Evolutionary conservation across 2,329 filamentous ascomycete genomes (phyloP).

Genomic region (Curvularia lunata): DNA sequence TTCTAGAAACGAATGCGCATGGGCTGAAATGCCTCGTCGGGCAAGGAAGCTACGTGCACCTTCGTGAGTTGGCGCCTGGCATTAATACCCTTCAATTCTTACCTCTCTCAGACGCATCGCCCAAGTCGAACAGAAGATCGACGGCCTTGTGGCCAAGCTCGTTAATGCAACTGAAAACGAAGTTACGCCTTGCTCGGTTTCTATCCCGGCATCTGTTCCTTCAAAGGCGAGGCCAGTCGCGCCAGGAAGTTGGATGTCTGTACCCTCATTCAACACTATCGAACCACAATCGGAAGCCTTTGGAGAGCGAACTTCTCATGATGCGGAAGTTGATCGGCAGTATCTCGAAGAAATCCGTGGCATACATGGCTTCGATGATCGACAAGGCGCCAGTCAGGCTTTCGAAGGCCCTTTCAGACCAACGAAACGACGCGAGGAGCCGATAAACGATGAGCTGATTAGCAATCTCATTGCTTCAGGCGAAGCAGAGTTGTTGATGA

Average conservation of each 20-base stretch:
- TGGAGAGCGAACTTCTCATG: conserved; percentile 12
- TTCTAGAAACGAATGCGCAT: conserved; percentile 38
- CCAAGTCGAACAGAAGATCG: conserved; percentile 47
- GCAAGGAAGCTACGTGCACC: conserved; percentile 38
- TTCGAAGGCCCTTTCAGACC: conserved; percentile 26
- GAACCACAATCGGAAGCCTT: conserved; percentile 9
- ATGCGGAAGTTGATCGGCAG: conserved; percentile 28
- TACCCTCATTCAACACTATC: conserved; percentile 30
- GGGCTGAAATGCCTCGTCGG: conserved; percentile 41
- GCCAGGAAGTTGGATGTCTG: conserved; percentile 39
- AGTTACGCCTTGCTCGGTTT: background rate
- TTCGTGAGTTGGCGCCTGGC: conserved; percentile 35
- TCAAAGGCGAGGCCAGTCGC: conserved; percentile 6
- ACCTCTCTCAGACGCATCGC: conserved; percentile 36
- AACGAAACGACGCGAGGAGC: conserved; percentile 26
- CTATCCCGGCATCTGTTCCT: background rate
- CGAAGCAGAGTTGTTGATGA: conserved; percentile 36
- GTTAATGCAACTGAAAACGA: conserved; percentile 21
- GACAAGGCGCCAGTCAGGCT: conserved; percentile 15
- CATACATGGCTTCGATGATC: conserved; percentile 35
- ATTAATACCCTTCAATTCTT: background rate
- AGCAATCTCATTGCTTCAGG: conserved; percentile 27
- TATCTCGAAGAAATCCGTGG: conserved; percentile 35
- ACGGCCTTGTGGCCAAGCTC: conserved; percentile 44
- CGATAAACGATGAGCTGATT: conserved; percentile 31